Base-by-base conservation (phyloP, 192 early-diverging fungal genomes). In the Gigaspora rosea region DNA sequence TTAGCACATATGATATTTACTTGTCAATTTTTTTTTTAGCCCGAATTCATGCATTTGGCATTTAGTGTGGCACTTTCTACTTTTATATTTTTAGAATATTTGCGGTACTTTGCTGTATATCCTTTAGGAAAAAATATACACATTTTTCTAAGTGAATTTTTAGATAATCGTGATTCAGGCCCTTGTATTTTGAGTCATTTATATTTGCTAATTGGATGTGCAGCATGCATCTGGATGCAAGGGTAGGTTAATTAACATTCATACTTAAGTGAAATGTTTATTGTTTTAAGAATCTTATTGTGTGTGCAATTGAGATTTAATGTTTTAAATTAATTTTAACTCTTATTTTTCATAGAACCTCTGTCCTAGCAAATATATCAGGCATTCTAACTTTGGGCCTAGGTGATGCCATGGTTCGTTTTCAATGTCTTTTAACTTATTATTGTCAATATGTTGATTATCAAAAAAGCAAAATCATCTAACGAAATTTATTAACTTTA, bases 161-260 rank as follows among this genome's bases (percentile, higher is more conserved):
- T 95, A n/a, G 95, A 97, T 72, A 81, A 86, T 51, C 89, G 94
- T 12, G 97, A 99, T 73, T 80, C 88, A 3, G 97, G 96, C 22
- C 88, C 89, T 0, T 87, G 92, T 36, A 92, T 99, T 8, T 81
- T 97, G 4, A 92, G 93, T 41, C 97, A 99, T 75, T 81, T 98
- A 52, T 97, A 97, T 70, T 83, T 99, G 20, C 80, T 99, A 10
- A 47, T 95, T 27, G 97, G 97, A 8, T 99, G 97, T 80, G 96
- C 96, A 2, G 74, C 90, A 20, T 93, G 96, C 0, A 91, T 98
- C 33, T 99, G 95, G 95, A 82, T 97, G 32, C 88, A 87, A 77
- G 82, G 90, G 91, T 91, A 71, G 64, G 79, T 48, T 33, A 48
- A 27, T 32, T 63, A 27, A 10, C 2, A 47, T 35, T 20, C 6